Evolutionary conservation across 768 basidiomycete species (phyloP).

Genomic region (Amylocystis lapponica): DNA sequence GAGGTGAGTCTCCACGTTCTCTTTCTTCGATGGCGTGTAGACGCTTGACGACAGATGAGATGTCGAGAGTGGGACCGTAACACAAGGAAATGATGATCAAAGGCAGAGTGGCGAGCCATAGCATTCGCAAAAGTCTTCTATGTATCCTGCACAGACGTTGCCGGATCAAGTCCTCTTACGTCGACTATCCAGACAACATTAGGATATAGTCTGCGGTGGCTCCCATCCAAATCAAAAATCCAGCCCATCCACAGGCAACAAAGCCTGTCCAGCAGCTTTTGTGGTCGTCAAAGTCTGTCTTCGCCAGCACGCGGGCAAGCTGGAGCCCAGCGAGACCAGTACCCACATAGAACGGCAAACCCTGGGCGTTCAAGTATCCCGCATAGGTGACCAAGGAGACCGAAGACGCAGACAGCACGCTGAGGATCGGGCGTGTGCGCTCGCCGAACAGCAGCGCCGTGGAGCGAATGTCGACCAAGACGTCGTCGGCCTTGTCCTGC

Average conservation of each 20-base stretch:
- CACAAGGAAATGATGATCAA: background rate
- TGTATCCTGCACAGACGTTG: background rate
- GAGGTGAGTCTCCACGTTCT: constrained; percentile 44
- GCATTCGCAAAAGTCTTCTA: background rate
- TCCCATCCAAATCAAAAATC: constrained; percentile 85
- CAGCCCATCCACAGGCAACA: constrained; percentile 80
- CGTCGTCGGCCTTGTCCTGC: constrained; percentile 91
- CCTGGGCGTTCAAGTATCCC: constrained; percentile 74
- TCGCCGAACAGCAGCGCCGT: constrained; percentile 89
- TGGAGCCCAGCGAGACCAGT: constrained; percentile 69
- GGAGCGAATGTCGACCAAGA: constrained; percentile 82
- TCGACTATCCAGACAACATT: constrained; percentile 10
- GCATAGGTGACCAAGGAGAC: constrained; percentile 72
- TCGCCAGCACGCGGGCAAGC: constrained; percentile 67
- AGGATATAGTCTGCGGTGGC: constrained; percentile 60
- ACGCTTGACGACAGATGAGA: constrained; percentile 11
- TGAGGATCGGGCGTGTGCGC: constrained; percentile 68
- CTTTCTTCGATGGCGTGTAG: background rate
- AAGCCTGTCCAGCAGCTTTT: constrained; percentile 90
- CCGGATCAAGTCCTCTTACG: too few species aligned
- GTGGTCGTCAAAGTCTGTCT: constrained; percentile 71
- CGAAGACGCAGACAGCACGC: constrained; percentile 65
- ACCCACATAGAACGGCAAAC: constrained; percentile 74
- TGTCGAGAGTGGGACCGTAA: constrained; percentile 19
- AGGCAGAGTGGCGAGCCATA: background rate